phyloP scores from a whole-genome alignment of 352 stramenopile genomes.

The Lagenidium sp. region DNA sequence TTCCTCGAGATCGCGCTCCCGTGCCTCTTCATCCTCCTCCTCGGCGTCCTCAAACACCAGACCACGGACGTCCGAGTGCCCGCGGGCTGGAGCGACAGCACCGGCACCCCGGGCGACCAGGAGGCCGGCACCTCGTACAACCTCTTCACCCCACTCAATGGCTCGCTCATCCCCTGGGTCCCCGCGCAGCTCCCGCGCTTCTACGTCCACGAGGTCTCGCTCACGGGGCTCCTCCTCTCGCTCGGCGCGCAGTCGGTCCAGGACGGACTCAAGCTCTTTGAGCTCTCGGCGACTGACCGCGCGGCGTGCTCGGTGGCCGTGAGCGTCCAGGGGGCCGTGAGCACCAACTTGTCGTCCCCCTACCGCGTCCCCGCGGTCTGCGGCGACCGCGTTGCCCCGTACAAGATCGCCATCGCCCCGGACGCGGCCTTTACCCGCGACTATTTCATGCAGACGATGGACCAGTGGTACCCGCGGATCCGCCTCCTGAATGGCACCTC shows the following conservation, averaged over 20 bases:
- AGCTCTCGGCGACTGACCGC: conserved; percentile 21
- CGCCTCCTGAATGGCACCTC: conserved; percentile 17
- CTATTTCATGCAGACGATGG: conserved; percentile 62
- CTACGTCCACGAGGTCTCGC: conserved; percentile 35
- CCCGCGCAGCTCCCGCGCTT: conserved; percentile 30
- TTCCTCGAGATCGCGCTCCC: conserved; percentile 45
- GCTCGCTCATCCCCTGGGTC: conserved; percentile 19
- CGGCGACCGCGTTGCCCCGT: conserved; percentile 27
- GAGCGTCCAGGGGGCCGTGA: conserved; percentile 18
- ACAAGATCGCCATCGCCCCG: conserved; percentile 50
- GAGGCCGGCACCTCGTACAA: conserved; percentile 35
- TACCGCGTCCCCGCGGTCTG: conserved; percentile 27
- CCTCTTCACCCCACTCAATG: conserved; percentile 31
- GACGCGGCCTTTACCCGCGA: conserved; percentile 52
- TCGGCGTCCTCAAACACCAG: conserved; percentile 43
- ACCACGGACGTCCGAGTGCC: conserved; percentile 38
- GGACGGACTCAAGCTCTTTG: conserved; percentile 26
- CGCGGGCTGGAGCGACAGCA: conserved; percentile 33
- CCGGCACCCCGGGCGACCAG: conserved; percentile 10
- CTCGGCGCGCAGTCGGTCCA: conserved; percentile 32
- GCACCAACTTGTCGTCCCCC: conserved; percentile 20
- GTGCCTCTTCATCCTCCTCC: conserved; percentile 45
- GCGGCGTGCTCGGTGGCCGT: conserved; percentile 21
- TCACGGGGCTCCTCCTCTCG: conserved; percentile 41
- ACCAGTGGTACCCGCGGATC: conserved; percentile 50